Base-by-base conservation (phyloP, 2,329 filamentous ascomycete genomes). In the Cytospora schulzeri region DNA sequence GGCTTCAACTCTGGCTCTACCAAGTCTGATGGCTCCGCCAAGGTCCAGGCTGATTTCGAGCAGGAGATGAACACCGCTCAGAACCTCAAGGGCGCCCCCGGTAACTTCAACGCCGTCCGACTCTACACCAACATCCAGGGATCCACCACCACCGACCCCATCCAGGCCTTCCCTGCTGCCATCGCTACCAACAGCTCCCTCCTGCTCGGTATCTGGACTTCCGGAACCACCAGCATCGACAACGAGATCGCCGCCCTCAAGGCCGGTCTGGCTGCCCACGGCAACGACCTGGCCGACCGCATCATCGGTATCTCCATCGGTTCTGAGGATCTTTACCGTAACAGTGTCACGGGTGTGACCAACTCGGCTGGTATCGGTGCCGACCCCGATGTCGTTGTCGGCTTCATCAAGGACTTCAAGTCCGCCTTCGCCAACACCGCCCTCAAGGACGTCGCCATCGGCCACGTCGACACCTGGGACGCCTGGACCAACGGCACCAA, bases 381-480 rank as follows among this genome's bases (percentile, higher is more conserved):
- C 50, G 76, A 83, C 57, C 89, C 92, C 6, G 78, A 81, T 48
- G 81, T 80, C 14, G 79, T 96, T 48, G 83, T 87, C 71, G 76
- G 78, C 64, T 95, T 93, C 78, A 92, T 96, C 80, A 76, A 82
- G 65, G 80, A 90, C 74, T 87, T 91, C 66, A 86, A 88, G 68
- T 76, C 80, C 31, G 81, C 85, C 67, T 85, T 96, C 72, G 73
- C 83, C 31, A 85, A 85, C 66, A 92, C 91, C 17, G 73, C 78
- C 57, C 79, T 91, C 28, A 78, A 82, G 45, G 77, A 78, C 35
- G 83, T 81, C 58, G 80, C 85, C 24, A 81, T 96, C 66, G 92
- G 92, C 60, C 93, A 96, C 77, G 92, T 96, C 74, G 93, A 96
- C 74, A 96, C 93, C 59, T 96, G 92, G 92, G 92, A 89, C 41